phyloP scores from a whole-genome alignment of 73 alveolate genomes.

The Tetrahymena malaccensis region DNA sequence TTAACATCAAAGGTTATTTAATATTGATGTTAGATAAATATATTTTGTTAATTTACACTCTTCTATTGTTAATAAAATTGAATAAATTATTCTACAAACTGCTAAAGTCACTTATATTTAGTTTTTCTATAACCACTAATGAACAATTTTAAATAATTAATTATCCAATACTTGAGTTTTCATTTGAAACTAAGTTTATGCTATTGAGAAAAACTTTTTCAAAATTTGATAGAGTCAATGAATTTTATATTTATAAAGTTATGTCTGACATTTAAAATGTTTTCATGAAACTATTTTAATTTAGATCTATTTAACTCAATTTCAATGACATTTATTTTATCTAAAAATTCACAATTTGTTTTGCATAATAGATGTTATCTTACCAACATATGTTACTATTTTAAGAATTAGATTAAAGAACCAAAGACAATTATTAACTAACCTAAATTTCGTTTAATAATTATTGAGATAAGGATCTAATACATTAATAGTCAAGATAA shows the following conservation, averaged over 20 bases:
- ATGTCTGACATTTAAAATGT: not conserved
- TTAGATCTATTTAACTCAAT: too few relatives aligned
- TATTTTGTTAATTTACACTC: too few relatives aligned
- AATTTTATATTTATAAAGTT: too few relatives aligned
- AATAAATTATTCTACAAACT: too few relatives aligned
- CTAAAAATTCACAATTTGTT: too few relatives aligned
- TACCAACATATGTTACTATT: not conserved
- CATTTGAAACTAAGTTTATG: not conserved
- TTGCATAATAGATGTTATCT: not conserved
- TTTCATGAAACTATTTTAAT: not conserved
- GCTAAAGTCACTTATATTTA: not conserved
- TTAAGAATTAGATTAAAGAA: not conserved
- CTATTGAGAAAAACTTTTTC: not conserved
- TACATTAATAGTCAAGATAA: not conserved
- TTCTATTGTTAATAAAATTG: too few relatives aligned
- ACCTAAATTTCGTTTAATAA: not conserved
- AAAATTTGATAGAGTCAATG: not conserved
- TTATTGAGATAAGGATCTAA: not conserved
- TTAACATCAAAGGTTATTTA: too few relatives aligned
- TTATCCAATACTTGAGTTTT: not conserved
- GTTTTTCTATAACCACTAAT: not conserved
- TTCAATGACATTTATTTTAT: not conserved
- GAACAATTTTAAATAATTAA: not conserved
- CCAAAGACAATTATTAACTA: not conserved
- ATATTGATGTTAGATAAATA: too few relatives aligned